Conservation (phyloP, 148 eudicot species). For the Silene conica region DNA sequence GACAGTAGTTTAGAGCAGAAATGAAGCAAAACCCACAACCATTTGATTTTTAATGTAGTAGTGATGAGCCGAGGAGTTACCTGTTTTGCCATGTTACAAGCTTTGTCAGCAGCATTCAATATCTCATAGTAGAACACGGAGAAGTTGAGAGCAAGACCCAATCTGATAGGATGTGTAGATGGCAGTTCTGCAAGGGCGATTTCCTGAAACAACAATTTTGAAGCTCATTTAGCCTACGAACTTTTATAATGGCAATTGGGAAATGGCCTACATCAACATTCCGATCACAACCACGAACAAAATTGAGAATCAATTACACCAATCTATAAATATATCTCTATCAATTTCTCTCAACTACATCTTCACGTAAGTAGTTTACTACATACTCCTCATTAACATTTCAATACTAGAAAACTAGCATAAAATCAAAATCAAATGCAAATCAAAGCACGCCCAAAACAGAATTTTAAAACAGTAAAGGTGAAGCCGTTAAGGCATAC, state of each 20-base stretch:
- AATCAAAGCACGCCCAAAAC: too few relatives aligned
- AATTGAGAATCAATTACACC: too few relatives aligned
- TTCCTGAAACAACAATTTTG: slow-evolving; percentile 28
- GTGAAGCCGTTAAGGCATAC: too few relatives aligned
- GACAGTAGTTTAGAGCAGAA: too few relatives aligned
- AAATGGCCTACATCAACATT: not conserved
- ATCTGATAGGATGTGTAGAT: slow-evolving; percentile 45
- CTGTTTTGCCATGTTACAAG: slow-evolving; percentile 50
- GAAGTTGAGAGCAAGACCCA: slow-evolving; percentile 55
- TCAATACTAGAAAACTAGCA: too few relatives aligned
- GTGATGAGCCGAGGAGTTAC: slow-evolving; percentile 19
- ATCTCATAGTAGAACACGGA: slow-evolving; percentile 55
- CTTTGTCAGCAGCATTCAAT: slow-evolving; percentile 43
- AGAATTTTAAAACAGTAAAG: too few relatives aligned
- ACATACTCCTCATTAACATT: too few relatives aligned
- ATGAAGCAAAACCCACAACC: not conserved
- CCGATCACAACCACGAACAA: not conserved
- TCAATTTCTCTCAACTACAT: too few relatives aligned
- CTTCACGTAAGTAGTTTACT: too few relatives aligned
- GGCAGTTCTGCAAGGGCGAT: slow-evolving; percentile 37
- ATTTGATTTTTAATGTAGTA: not conserved
- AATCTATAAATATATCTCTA: too few relatives aligned
- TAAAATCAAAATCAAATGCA: too few relatives aligned
- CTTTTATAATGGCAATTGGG: not conserved
- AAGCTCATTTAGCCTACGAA: not conserved